phyloP scores from a whole-genome alignment of 225 moss, liverwort and hornwort species.

The Takakia lepidozioides region DNA sequence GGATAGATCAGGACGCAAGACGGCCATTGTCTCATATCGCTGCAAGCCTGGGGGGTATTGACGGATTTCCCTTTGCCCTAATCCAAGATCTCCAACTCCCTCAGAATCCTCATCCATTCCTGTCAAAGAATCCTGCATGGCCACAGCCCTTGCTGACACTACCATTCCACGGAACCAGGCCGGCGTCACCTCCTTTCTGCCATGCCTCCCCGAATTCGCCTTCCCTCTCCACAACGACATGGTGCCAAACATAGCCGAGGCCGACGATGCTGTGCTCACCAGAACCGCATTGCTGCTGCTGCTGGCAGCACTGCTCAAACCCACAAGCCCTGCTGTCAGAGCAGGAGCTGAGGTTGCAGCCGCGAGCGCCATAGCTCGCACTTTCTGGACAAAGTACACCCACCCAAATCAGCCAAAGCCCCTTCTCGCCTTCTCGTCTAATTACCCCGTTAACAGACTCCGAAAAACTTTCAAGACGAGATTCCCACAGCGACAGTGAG shows the following conservation, averaged over 20 bases:
- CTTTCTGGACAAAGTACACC: too few relatives aligned
- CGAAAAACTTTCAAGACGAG: too few relatives aligned
- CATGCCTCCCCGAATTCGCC: slow-evolving; percentile 21
- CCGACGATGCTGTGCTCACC: slow-evolving; percentile 21
- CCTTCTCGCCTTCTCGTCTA: too few relatives aligned
- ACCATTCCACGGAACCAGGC: too few relatives aligned
- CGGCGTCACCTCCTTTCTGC: slow-evolving; percentile 10
- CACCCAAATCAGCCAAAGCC: too few relatives aligned
- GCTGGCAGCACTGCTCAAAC: slow-evolving; percentile 6
- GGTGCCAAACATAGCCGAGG: slow-evolving; percentile 30
- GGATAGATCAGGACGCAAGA: slow-evolving; percentile 87
- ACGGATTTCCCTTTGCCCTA: slow-evolving; percentile 77
- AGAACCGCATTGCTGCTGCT: slow-evolving; percentile 30
- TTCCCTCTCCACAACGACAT: slow-evolving; percentile 19
- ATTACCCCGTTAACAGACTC: too few relatives aligned
- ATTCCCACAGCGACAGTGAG: too few relatives aligned
- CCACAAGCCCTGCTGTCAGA: background rate
- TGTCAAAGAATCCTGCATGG: slow-evolving; percentile 78
- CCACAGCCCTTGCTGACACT: slow-evolving; percentile 58
- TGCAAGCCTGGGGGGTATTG: slow-evolving; percentile 96
- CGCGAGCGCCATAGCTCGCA: slow-evolving; percentile 41
- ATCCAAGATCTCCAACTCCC: slow-evolving; percentile 59
- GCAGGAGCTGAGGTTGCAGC: slow-evolving; percentile 26
- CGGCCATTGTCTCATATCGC: slow-evolving; percentile 97
- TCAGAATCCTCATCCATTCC: slow-evolving; percentile 77